phyloP scores from a whole-genome alignment of 2,329 filamentous ascomycete species.

The Phoma herbarum region DNA sequence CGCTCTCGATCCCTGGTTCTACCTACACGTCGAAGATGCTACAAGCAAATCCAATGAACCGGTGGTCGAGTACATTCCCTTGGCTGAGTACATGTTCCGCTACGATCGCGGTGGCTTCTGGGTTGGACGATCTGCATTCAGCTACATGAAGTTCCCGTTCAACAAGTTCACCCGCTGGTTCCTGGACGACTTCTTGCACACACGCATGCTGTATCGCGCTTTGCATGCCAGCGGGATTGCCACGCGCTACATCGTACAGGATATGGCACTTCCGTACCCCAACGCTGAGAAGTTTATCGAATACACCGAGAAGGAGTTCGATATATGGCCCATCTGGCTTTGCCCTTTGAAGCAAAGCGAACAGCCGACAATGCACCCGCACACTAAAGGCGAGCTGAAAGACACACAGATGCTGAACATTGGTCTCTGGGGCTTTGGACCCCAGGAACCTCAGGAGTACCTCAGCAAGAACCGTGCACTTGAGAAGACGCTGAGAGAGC shows the following conservation, averaged over 20 bases:
- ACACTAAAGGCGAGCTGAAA: constrained; percentile 40
- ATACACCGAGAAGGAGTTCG: constrained; percentile 51
- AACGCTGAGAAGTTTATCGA: constrained; percentile 56
- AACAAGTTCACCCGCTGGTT: constrained; percentile 68
- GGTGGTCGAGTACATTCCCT: constrained; percentile 65
- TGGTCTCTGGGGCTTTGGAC: constrained; percentile 80
- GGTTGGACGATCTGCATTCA: constrained; percentile 69
- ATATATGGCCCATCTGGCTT: constrained; percentile 60
- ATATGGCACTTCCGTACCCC: constrained; percentile 61
- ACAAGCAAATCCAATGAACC: constrained; percentile 44
- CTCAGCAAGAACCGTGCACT: constrained; percentile 66
- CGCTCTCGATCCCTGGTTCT: constrained; percentile 61
- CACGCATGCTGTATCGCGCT: constrained; percentile 71
- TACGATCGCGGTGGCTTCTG: constrained; percentile 77
- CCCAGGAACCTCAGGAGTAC: constrained; percentile 52
- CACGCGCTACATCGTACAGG: constrained; percentile 70
- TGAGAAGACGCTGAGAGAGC: constrained; percentile 66
- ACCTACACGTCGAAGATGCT: constrained; percentile 57
- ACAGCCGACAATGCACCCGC: constrained; percentile 47
- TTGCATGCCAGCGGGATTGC: constrained; percentile 69
- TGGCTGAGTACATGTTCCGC: constrained; percentile 74
- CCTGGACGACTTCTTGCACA: constrained; percentile 70
- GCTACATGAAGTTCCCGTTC: constrained; percentile 71
- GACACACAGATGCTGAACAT: constrained; percentile 61
- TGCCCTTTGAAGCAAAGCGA: constrained; percentile 54